Percentiles rank a stretch among this genome's conserved stretches.
Conservation (phyloP, 106 monocot genomes). For the Allium cepa region DNA sequence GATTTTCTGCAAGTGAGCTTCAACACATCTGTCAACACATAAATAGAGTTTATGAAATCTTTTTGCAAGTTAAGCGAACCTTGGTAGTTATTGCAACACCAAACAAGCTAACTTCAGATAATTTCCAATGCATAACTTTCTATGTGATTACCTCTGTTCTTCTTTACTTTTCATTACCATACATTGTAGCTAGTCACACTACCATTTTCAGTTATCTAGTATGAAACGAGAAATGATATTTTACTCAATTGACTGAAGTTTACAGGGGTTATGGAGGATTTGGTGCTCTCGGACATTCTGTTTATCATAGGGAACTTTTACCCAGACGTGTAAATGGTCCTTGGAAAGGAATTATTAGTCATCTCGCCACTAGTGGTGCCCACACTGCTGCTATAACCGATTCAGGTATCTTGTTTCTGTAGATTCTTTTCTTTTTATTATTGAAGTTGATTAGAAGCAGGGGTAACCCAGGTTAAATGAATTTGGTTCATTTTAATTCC, state of each 20-base stretch:
- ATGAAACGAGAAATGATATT: conserved; percentile 18
- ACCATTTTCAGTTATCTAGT: background rate
- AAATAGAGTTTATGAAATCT: too few species aligned
- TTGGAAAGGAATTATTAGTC: conserved; percentile 64
- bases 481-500: too few species aligned
- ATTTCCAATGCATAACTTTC: background rate
- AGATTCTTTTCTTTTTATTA: too few species aligned
- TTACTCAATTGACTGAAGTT: conserved; percentile 45
- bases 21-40: too few species aligned
- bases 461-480: too few species aligned
- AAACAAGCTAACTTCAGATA: background rate
- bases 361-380: conserved; percentile 89
- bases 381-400: conserved; percentile 85
- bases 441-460: too few species aligned
- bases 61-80: too few species aligned
- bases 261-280: conserved; percentile 99
- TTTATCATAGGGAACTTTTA: conserved; percentile 79
- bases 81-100: too few species aligned
- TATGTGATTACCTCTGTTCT: background rate
- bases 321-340: conserved; percentile 65
- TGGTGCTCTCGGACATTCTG: conserved; percentile 92
- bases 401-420: conserved; percentile 28
- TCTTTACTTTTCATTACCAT: background rate
- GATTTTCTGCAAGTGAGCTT: too few species aligned
- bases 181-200: too few species aligned